Evolutionary conservation across 768 basidiomycete species (phyloP).

Genomic region (Candolleomyces efflorescens): DNA sequence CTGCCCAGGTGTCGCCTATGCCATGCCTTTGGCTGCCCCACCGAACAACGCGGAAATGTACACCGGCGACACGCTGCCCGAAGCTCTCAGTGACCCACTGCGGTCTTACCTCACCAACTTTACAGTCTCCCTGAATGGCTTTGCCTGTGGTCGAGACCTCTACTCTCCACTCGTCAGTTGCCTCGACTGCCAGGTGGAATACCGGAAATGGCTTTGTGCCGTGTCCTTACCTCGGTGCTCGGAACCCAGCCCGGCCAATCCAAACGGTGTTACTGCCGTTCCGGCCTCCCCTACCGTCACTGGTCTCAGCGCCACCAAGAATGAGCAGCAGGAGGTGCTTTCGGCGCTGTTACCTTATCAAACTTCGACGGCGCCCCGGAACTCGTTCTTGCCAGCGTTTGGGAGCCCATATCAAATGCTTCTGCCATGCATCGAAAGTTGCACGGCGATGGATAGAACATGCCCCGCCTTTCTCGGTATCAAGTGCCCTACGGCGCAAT

Average conservation of each 20-base stretch:
- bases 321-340: conserved; percentile 30
- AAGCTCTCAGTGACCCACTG: conserved; percentile 44
- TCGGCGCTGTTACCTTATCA: conserved; percentile 50
- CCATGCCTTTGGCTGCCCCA: conserved; percentile 60
- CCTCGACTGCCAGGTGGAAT: conserved; percentile 66
- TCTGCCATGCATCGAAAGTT: conserved; percentile 77
- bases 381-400: conserved; percentile 43
- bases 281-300: conserved; percentile 28
- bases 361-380: conserved; percentile 30
- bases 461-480: conserved; percentile 75
- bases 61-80: conserved; percentile 48
- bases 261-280: conserved; percentile 29
- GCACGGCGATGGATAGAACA: conserved; percentile 65
- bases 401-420: conserved; percentile 51
- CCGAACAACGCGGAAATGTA: conserved; percentile 39
- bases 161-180: conserved; percentile 81
- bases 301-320: conserved; percentile 23
- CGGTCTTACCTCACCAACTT: conserved; percentile 67
- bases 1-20: conserved; percentile 68
- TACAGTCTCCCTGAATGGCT: conserved; percentile 63
- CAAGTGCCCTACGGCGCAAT: conserved; percentile 55
- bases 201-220: conserved; percentile 75
- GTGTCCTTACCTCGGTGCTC: conserved; percentile 72
- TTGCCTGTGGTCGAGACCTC: conserved; percentile 73
- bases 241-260: conserved; percentile 39